These are phyloP conservation scores for Xylaria sp. DNA, from an alignment of 2,329 filamentous ascomycete species.

Conservation along the genomic window DNA sequence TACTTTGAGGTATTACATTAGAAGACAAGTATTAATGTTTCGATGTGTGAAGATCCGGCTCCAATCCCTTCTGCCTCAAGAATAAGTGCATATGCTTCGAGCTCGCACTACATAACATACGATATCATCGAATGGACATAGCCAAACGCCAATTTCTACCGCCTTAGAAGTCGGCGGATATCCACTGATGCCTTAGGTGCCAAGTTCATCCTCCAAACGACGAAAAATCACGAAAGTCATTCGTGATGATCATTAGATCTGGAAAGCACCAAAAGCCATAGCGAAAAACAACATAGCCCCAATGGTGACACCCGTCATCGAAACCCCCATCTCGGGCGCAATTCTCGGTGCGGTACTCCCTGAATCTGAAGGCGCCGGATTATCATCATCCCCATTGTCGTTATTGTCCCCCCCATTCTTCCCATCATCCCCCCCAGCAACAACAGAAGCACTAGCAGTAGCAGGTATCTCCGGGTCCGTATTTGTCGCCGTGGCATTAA, in stretches of 20 bases:
- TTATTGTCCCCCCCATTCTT: background rate
- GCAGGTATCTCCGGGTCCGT: conserved; percentile 38
- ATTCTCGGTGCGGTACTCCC: conserved; percentile 40
- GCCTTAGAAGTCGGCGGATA: background rate
- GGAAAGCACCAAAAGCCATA: conserved; percentile 47
- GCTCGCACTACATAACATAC: background rate
- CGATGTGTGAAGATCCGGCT: background rate
- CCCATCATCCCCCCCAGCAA: conserved; percentile 37
- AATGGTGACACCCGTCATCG: conserved; percentile 50
- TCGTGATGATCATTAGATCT: conserved; percentile 37
- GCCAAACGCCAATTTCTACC: conserved; percentile 11
- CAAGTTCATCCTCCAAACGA: background rate
- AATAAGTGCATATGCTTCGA: background rate
- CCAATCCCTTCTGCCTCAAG: background rate
- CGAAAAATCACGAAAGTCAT: background rate
- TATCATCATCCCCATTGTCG: background rate
- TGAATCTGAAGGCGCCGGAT: conserved; percentile 33
- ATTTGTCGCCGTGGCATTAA: conserved; percentile 51
- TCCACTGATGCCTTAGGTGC: background rate
- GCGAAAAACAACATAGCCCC: conserved; percentile 54
- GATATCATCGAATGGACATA: background rate
- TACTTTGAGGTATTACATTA: background rate
- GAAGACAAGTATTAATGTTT: background rate
- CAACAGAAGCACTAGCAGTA: conserved; percentile 50
- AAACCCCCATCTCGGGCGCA: conserved; percentile 43